Conservation (phyloP, 805 yeast genomes). For the Cyberlindnera sargentensis region DNA sequence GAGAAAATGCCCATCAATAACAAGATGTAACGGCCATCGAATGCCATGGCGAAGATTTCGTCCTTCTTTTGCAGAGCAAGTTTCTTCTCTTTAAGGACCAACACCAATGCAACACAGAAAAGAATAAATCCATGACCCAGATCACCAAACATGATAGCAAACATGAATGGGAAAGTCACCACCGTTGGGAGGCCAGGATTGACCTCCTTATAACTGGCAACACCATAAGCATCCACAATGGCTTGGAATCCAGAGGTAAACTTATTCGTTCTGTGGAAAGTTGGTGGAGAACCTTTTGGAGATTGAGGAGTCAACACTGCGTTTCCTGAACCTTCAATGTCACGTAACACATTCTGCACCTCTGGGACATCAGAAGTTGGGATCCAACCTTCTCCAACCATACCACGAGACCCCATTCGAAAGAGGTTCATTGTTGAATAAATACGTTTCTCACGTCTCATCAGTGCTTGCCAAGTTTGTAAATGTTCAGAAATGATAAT, state of each 20-base stretch:
- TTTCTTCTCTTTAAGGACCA: slow-evolving; percentile 69
- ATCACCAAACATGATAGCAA: slow-evolving; percentile 99
- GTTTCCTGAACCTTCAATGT: slow-evolving; percentile 28
- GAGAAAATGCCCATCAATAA: slow-evolving; percentile 92
- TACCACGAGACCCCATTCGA: slow-evolving; percentile 76
- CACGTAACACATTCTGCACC: slow-evolving; percentile 62
- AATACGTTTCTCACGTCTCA: slow-evolving; percentile 77
- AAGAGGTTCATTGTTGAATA: slow-evolving; percentile 75
- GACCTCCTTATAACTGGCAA: slow-evolving; percentile 88
- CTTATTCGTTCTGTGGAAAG: slow-evolving; percentile 90
- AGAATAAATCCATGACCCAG: slow-evolving; percentile 90
- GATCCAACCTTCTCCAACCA: slow-evolving; percentile 96
- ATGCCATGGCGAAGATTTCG: slow-evolving; percentile 97
- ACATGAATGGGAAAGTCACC: slow-evolving; percentile 96
- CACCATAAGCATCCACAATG: slow-evolving; percentile 93
- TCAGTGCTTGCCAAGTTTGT: slow-evolving; percentile 61
- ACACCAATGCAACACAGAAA: slow-evolving; percentile 59
- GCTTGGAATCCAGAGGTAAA: slow-evolving; percentile 90
- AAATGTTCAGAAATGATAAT: slow-evolving; percentile 70
- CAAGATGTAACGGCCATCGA: slow-evolving; percentile 83
- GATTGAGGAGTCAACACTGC: slow-evolving; percentile 48
- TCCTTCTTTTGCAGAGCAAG: slow-evolving; percentile 69
- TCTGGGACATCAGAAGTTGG: slow-evolving; percentile 68
- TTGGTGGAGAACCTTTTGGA: slow-evolving; percentile 88
- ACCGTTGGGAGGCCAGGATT: slow-evolving; percentile 95